phyloP scores from a whole-genome alignment of 768 basidiomycete genomes.

The Rhizopogon roseolus region DNA sequence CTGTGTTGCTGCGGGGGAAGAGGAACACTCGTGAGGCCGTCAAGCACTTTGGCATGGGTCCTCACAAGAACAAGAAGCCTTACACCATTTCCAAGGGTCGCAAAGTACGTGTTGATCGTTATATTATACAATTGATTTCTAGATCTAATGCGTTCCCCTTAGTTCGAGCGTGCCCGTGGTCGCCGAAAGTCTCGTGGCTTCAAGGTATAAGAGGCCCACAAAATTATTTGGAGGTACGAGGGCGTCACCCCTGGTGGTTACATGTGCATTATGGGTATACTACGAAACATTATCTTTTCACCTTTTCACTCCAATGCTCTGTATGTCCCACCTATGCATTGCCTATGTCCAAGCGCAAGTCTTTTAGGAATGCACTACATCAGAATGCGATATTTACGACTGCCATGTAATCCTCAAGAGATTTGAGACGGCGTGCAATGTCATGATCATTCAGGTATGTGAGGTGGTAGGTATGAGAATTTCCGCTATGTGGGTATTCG shows the following conservation, averaged over 20 bases:
- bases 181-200: conserved; percentile 97
- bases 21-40: conserved; percentile 91
- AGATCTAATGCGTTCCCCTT: conserved; percentile 5
- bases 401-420: not conserved
- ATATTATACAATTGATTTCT: too few relatives aligned
- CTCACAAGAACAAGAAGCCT: conserved; percentile 98
- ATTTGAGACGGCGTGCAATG: not conserved
- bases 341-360: conserved; percentile 12
- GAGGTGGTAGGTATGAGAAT: not conserved
- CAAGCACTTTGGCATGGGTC: conserved; percentile 98
- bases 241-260: conserved; percentile 16
- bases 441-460: not conserved
- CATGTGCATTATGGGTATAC: conserved; percentile 29
- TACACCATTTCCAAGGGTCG: conserved; percentile 94
- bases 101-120: conserved; percentile 50
- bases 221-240: conserved; percentile 25
- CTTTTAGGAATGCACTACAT: not conserved
- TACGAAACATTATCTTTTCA: conserved; percentile 15
- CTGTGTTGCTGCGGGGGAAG: conserved; percentile 88
- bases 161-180: conserved; percentile 98
- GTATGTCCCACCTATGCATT: conserved; percentile 23
- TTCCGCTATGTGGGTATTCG: too few relatives aligned
- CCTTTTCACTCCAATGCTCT: conserved; percentile 13
- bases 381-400: not conserved
- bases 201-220: conserved; percentile 69